Base-by-base conservation (phyloP, 371 early-diverging fungal species). In the Actinomortierella wolfii region DNA sequence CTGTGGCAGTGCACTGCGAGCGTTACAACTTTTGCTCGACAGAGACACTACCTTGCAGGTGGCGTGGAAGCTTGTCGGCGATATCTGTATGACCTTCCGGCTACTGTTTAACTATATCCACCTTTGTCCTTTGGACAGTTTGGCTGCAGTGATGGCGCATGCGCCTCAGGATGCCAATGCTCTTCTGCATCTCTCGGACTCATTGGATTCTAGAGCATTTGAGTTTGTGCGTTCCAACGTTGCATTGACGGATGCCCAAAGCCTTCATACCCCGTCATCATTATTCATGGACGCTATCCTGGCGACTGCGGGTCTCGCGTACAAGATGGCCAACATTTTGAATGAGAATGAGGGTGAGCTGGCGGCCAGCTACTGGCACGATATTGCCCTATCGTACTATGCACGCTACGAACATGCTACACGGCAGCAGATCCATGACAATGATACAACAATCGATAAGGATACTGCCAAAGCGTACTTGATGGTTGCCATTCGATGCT, bases 31-130 rank as follows among this genome's bases (percentile, higher is more conserved):
- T 34, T 57, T 76, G 18, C 44, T 76, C 29, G 53, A 56, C 17
- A 2, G 47, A 28, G 79, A 85, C 29, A 15, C 59, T 2, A 52
- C 68, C 1, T 34, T 83, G 23, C 76, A 81, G 26, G 65, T 80
- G 14, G 64, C 87, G 8, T 90, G 91, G 89, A 90, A 92, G 64
- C 64, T 89, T n/a, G 79, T 89, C 2, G 88, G 87, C 28, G 89
- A 91, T 61, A 82, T 87, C 0, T 92, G 91, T 54, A 42, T 76
- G 14, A 76, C 83, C 3, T 85, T 81, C 51, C 78, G 79, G 5
- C 46, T 62, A 3, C 78, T 87, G 5, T 81, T 79, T 3, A 79
- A 76, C 51, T 86, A 81, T 53, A 39, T 85, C 3, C 71, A 77
- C 18, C 64, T 85, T 2, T 81, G 82, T 39, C 78, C 78, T 3